phyloP scores from a whole-genome alignment of 2,329 filamentous ascomycete genomes.

The Alternaria ventricosa region DNA sequence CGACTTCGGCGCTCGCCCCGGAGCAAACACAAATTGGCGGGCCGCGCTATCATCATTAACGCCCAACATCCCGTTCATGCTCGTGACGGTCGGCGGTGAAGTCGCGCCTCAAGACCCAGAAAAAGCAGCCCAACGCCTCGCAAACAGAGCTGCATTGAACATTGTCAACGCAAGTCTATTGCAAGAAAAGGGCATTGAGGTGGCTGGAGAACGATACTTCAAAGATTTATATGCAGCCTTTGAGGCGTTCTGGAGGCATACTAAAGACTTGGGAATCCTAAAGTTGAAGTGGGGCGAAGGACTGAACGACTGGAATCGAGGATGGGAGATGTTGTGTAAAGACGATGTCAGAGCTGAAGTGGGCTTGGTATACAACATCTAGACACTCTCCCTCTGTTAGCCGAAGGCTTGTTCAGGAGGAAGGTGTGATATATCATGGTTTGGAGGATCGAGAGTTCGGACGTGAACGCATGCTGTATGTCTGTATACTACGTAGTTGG shows the following conservation, averaged over 20 bases:
- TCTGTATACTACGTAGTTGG: neutral
- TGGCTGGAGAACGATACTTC: constrained; percentile 25
- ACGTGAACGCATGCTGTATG: neutral
- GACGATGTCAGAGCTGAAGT: constrained; percentile 26
- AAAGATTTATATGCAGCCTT: constrained; percentile 13
- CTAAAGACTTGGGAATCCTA: constrained; percentile 18
- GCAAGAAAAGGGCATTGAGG: constrained; percentile 30
- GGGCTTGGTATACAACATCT: constrained; percentile 22
- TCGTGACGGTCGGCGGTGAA: constrained; percentile 26
- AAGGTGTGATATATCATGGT: neutral
- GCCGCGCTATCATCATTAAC: neutral
- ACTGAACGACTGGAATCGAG: constrained; percentile 27
- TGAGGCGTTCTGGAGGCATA: neutral
- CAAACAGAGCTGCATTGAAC: neutral
- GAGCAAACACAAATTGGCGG: constrained; percentile 16
- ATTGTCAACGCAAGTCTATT: constrained; percentile 29
- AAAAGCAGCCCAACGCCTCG: constrained; percentile 1
- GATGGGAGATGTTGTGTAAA: constrained; percentile 31
- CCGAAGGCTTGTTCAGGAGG: neutral
- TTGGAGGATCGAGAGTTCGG: neutral
- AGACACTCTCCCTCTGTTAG: neutral
- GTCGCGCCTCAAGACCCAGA: constrained; percentile 14
- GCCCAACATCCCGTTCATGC: constrained; percentile 7
- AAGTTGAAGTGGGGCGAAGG: constrained; percentile 29
- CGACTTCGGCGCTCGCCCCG: constrained; percentile 31